Conservation (phyloP, 1,284 basidiomycete genomes). For the Ceratobasidium sp. region DNA sequence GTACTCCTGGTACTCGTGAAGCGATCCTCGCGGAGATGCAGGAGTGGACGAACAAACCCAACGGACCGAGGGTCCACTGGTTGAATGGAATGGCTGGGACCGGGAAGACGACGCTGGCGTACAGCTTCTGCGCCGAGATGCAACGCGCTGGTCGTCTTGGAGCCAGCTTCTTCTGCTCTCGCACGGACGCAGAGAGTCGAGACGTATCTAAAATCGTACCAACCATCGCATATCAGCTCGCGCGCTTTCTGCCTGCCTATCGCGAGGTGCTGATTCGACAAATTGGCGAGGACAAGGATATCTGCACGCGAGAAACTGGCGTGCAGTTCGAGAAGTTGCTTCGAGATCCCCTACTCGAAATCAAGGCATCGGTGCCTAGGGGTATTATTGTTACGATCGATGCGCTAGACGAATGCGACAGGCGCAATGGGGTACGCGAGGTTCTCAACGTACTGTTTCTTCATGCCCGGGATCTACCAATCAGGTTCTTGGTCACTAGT, state of each 20-base stretch:
- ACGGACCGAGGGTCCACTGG: constrained; percentile 47
- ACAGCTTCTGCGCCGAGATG: constrained; percentile 47
- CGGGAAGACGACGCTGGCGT: constrained; percentile 49
- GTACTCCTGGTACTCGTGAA: constrained; percentile 45
- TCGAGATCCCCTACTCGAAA: constrained; percentile 6
- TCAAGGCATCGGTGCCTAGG: background rate
- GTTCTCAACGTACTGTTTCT: constrained; percentile 8
- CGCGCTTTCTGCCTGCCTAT: constrained; percentile 5
- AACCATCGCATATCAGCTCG: constrained; percentile 42
- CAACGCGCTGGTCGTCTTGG: constrained; percentile 47
- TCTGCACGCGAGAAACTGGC: background rate
- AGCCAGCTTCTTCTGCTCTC: constrained; percentile 52
- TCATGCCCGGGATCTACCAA: background rate
- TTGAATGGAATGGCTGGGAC: constrained; percentile 49
- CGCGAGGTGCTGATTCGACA: background rate
- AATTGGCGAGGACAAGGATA: constrained; percentile 1
- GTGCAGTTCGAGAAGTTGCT: constrained; percentile 37
- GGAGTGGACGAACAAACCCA: constrained; percentile 39
- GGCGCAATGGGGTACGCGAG: background rate
- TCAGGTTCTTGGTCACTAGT: constrained; percentile 43
- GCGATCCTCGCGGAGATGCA: constrained; percentile 43
- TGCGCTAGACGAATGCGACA: constrained; percentile 42
- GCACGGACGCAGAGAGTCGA: constrained; percentile 32
- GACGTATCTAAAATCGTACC: constrained; percentile 32
- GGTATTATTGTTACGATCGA: constrained; percentile 38